Base-by-base conservation (phyloP, 2,329 filamentous ascomycete genomes). In the Diaporthe humulicola region DNA sequence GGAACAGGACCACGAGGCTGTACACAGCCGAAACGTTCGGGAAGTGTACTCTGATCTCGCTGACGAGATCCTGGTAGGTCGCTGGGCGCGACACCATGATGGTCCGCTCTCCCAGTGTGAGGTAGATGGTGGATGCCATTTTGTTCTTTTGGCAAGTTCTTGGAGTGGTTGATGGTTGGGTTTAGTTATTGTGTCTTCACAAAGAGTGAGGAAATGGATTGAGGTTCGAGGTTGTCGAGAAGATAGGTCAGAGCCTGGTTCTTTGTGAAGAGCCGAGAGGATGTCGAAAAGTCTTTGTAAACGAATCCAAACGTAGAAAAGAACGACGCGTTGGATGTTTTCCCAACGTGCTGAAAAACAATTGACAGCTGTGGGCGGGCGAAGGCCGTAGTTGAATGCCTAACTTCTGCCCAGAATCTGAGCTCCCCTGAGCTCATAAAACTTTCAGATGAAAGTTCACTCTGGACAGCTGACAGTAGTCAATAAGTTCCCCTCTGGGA, bases 91-190 rank as follows among this genome's bases (percentile, higher is more conserved):
- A 57, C 4, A 73, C 10, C 48, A 64, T 40, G 1, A 73, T 36
- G 17, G 57, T 61, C 14, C 54, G 66, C 19, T 42, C 30, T 25
- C 74, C 64, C 3, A 73, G 56, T 4, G 56, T 64, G 7, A 75
- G 52, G 7, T 33, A 56, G 7, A 71, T n/a, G 19, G 22, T n/a
- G 10, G 50, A 40, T 14, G 71, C 19, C 74, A 73, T 75, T 3
- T 4, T 38, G 71, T 10, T 10, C n/a, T 25, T 7, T n/a, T 25
- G 48, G 22, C 25, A n/a, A 15, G 4, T 10, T 25, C 10, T 9
- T n/a, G 17, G 33, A 28, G 10, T 9, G 48, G 25, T n/a, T 22
- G 60, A 8, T 48, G 19, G 40, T 22, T 10, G 7, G 42, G 42
- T 48, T n/a, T 17, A 7, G 19, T 30, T 5, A n/a, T 4, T 19